phyloP scores from a whole-genome alignment of 2,329 filamentous ascomycete species.

The Xylariaceae sp. region DNA sequence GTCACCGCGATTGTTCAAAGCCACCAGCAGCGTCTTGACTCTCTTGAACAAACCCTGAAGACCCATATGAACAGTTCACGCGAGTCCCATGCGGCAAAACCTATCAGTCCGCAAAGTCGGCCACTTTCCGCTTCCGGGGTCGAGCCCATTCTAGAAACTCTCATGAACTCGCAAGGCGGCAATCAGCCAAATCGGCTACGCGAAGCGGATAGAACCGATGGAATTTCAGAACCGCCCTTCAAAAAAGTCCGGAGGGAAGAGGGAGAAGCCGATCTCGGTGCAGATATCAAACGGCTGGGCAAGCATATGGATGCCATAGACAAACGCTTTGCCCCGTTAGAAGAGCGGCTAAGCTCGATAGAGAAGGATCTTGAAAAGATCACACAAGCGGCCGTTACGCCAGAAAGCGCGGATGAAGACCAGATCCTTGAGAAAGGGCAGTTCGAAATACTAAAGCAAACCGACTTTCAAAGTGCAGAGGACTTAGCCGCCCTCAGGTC shows the following conservation, averaged over 20 bases:
- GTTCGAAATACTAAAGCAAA: constrained; percentile 16
- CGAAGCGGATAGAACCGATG: constrained; percentile 2
- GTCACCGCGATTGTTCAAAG: constrained; percentile 17
- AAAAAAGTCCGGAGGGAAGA: constrained; percentile 1
- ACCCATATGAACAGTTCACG: constrained; percentile 12
- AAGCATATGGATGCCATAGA: constrained; percentile 13
- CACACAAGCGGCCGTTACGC: constrained; percentile 7
- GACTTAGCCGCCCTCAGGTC: constrained; percentile 12
- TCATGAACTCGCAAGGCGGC: constrained; percentile 1
- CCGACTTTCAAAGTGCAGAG: constrained; percentile 15
- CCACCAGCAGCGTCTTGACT: constrained; percentile 19
- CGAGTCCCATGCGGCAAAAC: constrained; percentile 6
- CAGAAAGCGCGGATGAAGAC: constrained; percentile 10
- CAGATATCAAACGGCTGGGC: constrained; percentile 9
- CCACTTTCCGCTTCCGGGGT: constrained; percentile 2
- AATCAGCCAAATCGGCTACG: constrained; percentile 2
- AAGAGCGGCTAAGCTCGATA: constrained; percentile 9
- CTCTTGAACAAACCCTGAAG: constrained; percentile 13
- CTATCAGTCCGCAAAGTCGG: constrained; percentile 4
- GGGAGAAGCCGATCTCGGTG: neutral
- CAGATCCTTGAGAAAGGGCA: constrained; percentile 8
- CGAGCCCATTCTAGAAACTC: constrained; percentile 3
- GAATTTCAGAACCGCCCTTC: constrained; percentile 1
- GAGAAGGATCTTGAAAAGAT: constrained; percentile 11
- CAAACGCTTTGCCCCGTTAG: constrained; percentile 12